Evolutionary conservation across 2,329 filamentous ascomycete species (phyloP).

Genomic region (Rutstroemia sp.): DNA sequence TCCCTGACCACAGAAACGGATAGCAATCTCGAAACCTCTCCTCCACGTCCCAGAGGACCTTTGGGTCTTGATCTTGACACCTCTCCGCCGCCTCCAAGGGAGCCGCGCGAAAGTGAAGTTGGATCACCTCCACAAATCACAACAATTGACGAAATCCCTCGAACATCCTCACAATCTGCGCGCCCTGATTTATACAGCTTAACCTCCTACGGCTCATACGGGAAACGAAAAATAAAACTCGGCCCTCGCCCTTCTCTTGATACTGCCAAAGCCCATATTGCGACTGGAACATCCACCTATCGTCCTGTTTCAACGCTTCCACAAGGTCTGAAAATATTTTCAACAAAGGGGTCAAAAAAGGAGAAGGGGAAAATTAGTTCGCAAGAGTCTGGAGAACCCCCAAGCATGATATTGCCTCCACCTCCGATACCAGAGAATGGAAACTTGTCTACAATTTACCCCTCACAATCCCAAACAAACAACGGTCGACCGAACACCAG

Average conservation of each 20-base stretch:
- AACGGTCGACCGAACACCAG: constrained; percentile 29
- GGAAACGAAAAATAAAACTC: constrained; percentile 79
- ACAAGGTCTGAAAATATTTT: constrained; percentile 66
- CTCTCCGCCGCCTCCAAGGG: constrained; percentile 12
- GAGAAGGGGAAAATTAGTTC: constrained; percentile 37
- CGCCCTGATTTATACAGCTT: constrained; percentile 45
- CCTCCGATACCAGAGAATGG: constrained; percentile 19
- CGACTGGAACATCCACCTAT: constrained; percentile 50
- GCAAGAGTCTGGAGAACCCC: constrained; percentile 20
- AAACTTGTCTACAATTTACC: constrained; percentile 17
- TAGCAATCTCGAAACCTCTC: constrained; percentile 18
- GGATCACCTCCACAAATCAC: constrained; percentile 17
- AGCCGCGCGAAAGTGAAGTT: constrained; percentile 12
- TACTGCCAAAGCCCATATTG: constrained; percentile 51
- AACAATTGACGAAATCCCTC: constrained; percentile 18
- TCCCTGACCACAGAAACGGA: constrained; percentile 14
- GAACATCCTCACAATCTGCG: constrained; percentile 41
- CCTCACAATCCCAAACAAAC: constrained; percentile 26
- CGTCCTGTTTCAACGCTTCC: constrained; percentile 75
- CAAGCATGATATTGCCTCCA: constrained; percentile 25
- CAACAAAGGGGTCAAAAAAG: constrained; percentile 46
- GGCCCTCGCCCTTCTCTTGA: constrained; percentile 76
- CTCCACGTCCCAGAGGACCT: constrained; percentile 15
- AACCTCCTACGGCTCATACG: constrained; percentile 39
- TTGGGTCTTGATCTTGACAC: constrained; percentile 6